Conservation (phyloP, 768 basidiomycete species). For the Auriculariales sp. region DNA sequence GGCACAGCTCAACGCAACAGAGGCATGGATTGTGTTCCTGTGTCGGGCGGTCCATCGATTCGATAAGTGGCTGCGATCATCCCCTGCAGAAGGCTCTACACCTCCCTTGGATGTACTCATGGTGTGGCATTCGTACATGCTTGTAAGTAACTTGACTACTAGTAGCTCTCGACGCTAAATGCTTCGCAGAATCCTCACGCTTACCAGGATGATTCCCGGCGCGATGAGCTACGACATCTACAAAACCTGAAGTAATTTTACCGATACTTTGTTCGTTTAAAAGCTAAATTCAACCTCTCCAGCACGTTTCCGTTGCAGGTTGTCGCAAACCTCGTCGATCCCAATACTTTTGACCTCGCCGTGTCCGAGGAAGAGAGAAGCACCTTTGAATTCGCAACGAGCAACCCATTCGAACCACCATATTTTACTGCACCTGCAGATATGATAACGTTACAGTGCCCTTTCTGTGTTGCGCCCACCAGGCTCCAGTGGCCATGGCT, state of each 20-base stretch:
- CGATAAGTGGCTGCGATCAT: background rate
- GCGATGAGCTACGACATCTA: background rate
- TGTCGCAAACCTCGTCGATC: background rate
- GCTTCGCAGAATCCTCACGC: background rate
- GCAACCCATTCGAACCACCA: background rate
- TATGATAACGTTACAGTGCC: background rate
- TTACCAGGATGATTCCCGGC: background rate
- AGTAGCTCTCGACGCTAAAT: background rate
- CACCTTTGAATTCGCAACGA: background rate
- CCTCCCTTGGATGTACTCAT: background rate
- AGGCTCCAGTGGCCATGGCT: background rate
- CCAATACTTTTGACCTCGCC: background rate
- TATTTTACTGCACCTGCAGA: background rate
- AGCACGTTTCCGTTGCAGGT: background rate
- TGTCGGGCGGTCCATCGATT: slow-evolving; percentile 2
- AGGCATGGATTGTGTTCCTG: slow-evolving; percentile 2
- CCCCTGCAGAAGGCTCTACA: background rate
- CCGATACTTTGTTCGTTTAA: background rate
- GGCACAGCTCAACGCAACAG: background rate
- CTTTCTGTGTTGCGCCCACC: background rate
- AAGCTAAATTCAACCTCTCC: background rate
- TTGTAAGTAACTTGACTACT: background rate
- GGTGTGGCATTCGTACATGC: background rate
- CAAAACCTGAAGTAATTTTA: background rate
- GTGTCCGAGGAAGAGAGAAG: background rate